These are phyloP conservation scores for Knufia petricola DNA, from an alignment of 2,329 filamentous ascomycete species.

Conservation along the genomic window DNA sequence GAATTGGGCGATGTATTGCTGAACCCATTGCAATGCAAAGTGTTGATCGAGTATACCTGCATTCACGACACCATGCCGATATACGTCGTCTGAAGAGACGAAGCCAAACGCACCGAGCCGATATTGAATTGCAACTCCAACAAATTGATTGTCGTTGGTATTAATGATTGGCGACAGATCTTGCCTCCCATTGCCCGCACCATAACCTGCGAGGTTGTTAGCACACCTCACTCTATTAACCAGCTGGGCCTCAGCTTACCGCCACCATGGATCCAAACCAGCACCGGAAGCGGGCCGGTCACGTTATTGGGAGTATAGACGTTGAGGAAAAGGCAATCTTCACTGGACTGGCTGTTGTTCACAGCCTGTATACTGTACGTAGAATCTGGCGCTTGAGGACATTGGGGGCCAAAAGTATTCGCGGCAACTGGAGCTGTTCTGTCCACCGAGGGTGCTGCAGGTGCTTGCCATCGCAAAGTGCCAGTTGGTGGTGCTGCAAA, in stretches of 20 bases:
- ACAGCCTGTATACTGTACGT: slow-evolving; percentile 12
- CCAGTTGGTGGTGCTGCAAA: slow-evolving; percentile 30
- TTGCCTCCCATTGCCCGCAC: slow-evolving; percentile 29
- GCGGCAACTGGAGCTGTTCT: slow-evolving; percentile 23
- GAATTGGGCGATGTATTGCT: slow-evolving; percentile 47
- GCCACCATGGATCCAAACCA: slow-evolving; percentile 28
- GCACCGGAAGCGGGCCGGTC: slow-evolving; percentile 27
- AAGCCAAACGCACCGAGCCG: slow-evolving; percentile 41
- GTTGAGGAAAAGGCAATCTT: slow-evolving; percentile 32
- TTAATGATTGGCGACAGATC: slow-evolving; percentile 37
- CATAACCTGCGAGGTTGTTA: too few relatives aligned
- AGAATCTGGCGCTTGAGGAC: slow-evolving; percentile 27
- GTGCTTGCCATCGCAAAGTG: slow-evolving; percentile 28
- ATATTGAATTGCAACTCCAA: slow-evolving; percentile 43
- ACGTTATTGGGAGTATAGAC: slow-evolving; percentile 24
- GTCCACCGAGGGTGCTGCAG: slow-evolving; percentile 23
- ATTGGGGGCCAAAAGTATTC: slow-evolving; percentile 24
- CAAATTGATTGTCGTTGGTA: slow-evolving; percentile 40
- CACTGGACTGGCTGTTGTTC: slow-evolving; percentile 16
- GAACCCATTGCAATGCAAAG: slow-evolving; percentile 51
- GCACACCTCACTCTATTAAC: too few relatives aligned
- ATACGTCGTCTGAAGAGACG: slow-evolving; percentile 45
- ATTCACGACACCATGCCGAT: slow-evolving; percentile 50
- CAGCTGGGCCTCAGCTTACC: too few relatives aligned
- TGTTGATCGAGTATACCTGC: slow-evolving; percentile 56